Evolutionary conservation across 164 flowering plant species (phyloP).

Genomic region (Macadamia integrifolia): DNA sequence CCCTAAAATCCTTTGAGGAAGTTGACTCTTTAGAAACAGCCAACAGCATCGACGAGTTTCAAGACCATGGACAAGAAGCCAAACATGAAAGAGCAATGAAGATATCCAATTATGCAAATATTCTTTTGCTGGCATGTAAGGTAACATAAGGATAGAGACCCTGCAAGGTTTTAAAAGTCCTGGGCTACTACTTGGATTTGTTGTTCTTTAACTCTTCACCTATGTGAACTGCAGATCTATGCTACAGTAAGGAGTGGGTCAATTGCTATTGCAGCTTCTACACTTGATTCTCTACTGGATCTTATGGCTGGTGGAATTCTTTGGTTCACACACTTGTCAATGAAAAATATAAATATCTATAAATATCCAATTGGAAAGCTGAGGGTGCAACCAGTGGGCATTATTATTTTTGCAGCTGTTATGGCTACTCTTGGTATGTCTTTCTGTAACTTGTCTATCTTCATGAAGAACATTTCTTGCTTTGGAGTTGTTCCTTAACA

Average conservation of each 20-base stretch:
- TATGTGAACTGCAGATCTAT: slow-evolving; percentile 46
- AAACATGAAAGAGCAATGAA: slow-evolving; percentile 66
- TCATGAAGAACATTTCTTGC: too few relatives aligned
- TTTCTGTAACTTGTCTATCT: too few relatives aligned
- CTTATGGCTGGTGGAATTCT: slow-evolving; percentile 98
- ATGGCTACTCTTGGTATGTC: slow-evolving; percentile 94
- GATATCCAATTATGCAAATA: slow-evolving; percentile 58
- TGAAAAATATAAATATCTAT: slow-evolving; percentile 83
- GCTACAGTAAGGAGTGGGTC: slow-evolving; percentile 91
- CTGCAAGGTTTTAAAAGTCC: background rate
- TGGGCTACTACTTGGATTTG: background rate
- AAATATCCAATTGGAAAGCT: slow-evolving; percentile 94
- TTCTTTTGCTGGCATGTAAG: slow-evolving; percentile 51
- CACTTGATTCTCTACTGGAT: slow-evolving; percentile 90
- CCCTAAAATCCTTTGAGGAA: slow-evolving; percentile 61
- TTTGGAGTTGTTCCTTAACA: too few relatives aligned
- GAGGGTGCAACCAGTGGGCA: slow-evolving; percentile 96
- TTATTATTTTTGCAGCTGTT: slow-evolving; percentile 86
- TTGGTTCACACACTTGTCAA: slow-evolving; percentile 91
- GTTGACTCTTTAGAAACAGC: slow-evolving; percentile 37
- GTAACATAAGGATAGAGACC: slow-evolving; percentile 16
- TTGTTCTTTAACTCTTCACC: background rate
- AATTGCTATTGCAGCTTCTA: slow-evolving; percentile 94
- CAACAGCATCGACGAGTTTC: slow-evolving; percentile 23
- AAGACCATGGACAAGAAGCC: slow-evolving; percentile 31